Base-by-base conservation (phyloP, 306 rosid genomes). In the Quercus gilva region DNA sequence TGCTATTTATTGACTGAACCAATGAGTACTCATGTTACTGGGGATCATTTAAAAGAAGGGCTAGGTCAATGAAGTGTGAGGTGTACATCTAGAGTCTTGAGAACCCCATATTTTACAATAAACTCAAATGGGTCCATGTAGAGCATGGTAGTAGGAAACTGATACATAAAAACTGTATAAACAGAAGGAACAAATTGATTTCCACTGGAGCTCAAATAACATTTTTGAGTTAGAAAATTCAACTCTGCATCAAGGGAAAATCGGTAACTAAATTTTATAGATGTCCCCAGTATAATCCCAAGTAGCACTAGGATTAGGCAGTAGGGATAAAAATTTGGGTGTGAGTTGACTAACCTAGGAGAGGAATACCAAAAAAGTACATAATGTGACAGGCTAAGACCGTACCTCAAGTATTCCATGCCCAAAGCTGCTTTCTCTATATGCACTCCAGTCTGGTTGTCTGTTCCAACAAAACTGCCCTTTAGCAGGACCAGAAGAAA, bases 361-460 rank as follows among this genome's bases (percentile, higher is more conserved):
- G 23, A 81, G n/a, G 20, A 74, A 28, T 69, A 65, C 37, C 5
- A 26, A 37, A 23, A 26, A 14, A 56, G 55, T 55, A 55, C 58
- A 71, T 2, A 52, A n/a, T 69, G 6, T 28, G n/a, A 74, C 11
- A 72, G 73, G 55, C 76, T 57, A 43, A 74, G 71, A 75, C 41
- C 67, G 63, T 86, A 92, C 98, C 98, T 94, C 97, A 63, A 94
- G 90, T 55, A 87, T 91, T 21, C 98, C 98, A 85, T 94, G 98
- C 69, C 98, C 98, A 84, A 94, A 92, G 91, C 97, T 94, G 87
- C 97, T 92, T 87, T 94, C 98, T 88, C 98, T 83, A 82, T 89
- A 92, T 17, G 97, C 98, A 82, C 97, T 94, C 97, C 97, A 92
- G 17, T 89, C 97, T 5, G 97, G 97, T 78, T 94, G 98, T 73